Conservation (phyloP, 768 basidiomycete species). For the Dioszegia crocea region DNA sequence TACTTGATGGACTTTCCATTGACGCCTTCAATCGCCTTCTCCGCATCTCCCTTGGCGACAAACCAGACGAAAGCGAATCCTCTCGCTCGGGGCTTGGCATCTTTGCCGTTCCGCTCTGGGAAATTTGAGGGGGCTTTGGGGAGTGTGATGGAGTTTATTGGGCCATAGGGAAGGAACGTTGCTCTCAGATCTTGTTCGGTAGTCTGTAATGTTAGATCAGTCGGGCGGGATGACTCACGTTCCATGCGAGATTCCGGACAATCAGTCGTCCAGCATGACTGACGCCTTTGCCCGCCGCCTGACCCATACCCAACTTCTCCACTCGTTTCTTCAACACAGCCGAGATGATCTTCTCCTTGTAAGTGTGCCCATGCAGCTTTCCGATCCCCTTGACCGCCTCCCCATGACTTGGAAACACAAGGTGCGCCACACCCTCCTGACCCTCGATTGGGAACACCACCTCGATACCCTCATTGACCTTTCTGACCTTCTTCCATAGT, state of each 20-base stretch:
- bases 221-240: slow-evolving; percentile 46
- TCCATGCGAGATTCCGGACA: slow-evolving; percentile 79
- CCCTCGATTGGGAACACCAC: slow-evolving; percentile 42
- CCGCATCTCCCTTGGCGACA: slow-evolving; percentile 76
- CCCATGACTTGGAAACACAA: slow-evolving; percentile 65
- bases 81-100: slow-evolving; percentile 53
- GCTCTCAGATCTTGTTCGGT: slow-evolving; percentile 80
- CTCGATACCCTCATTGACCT: slow-evolving; percentile 38
- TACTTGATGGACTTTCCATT: slow-evolving; percentile 62
- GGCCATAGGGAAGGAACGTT: slow-evolving; percentile 79
- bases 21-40: slow-evolving; percentile 70
- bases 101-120: slow-evolving; percentile 42
- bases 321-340: slow-evolving; percentile 81
- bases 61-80: slow-evolving; percentile 97
- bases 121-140: slow-evolving; percentile 55
- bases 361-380: slow-evolving; percentile 87
- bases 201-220: slow-evolving; percentile 53
- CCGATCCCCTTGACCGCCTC: slow-evolving; percentile 66
- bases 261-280: slow-evolving; percentile 77
- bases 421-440: slow-evolving; percentile 57
- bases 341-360: slow-evolving; percentile 81
- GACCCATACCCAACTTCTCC: slow-evolving; percentile 54
- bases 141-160: slow-evolving; percentile 78
- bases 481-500: slow-evolving; percentile 49
- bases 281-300: slow-evolving; percentile 53